These are phyloP conservation scores for Luvunga scandens DNA, from an alignment of 345 rosid species.

Conservation along the genomic window DNA sequence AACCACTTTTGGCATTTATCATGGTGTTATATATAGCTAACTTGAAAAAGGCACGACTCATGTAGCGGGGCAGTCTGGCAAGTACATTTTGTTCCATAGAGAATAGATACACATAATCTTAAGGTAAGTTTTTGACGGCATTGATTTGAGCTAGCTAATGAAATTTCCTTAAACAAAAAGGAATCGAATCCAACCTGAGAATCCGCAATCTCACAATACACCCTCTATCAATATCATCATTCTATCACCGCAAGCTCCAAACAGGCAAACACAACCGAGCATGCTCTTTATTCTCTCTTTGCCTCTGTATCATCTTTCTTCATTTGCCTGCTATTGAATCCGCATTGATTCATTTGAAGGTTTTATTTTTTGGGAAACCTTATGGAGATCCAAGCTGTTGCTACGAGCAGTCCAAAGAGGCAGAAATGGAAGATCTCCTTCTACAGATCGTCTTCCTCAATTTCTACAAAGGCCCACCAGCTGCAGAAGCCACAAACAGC, in stretches of 20 bases:
- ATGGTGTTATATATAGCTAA: no score
- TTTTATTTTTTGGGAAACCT: not conserved
- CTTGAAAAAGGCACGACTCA: not conserved
- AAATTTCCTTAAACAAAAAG: not conserved
- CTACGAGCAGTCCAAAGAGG: conserved; percentile 16
- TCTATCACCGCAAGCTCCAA: not conserved
- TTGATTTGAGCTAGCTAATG: not conserved
- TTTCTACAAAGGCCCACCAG: conserved; percentile 11
- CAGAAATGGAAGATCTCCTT: conserved; percentile 55
- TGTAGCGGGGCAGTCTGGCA: not conserved
- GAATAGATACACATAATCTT: not conserved
- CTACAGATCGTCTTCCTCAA: conserved; percentile 33
- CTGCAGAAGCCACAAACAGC: not conserved
- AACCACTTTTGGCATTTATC: not conserved
- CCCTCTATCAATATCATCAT: not conserved
- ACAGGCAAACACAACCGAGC: not conserved
- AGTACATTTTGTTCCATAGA: not conserved
- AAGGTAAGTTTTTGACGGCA: not conserved
- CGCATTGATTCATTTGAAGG: no score
- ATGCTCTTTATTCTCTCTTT: not conserved
- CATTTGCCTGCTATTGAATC: not conserved
- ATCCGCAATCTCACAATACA: not conserved
- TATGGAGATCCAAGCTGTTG: conserved; percentile 42
- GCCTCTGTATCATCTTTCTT: not conserved
- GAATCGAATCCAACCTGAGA: conserved; percentile 6